Conservation (phyloP, 2,329 filamentous ascomycete genomes). For the Elsinoe ampelina region DNA sequence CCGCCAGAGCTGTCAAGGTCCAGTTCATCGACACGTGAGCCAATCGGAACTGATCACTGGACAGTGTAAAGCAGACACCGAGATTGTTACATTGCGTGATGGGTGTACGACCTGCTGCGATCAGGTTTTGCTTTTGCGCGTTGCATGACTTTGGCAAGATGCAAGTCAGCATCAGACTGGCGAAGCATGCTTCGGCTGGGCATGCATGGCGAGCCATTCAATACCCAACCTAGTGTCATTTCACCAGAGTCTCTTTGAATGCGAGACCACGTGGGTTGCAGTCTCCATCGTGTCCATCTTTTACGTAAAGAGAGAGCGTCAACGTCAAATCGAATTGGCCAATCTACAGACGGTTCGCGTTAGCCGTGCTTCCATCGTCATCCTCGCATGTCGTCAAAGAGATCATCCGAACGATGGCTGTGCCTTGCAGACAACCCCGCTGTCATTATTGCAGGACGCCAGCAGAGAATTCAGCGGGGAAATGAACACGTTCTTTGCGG, state of each 20-base stretch:
- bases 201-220: not conserved
- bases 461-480: not conserved
- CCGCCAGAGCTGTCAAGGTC: constrained; percentile 7
- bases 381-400: not conserved
- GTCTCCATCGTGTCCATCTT: not conserved
- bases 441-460: not conserved
- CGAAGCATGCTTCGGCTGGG: not conserved
- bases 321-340: no score
- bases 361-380: not conserved
- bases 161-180: not conserved
- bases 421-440: constrained; percentile 8
- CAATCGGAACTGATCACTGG: not conserved
- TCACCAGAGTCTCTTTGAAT: not conserved
- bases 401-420: not conserved
- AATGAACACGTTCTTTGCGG: not conserved
- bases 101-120: not conserved
- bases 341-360: no score
- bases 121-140: not conserved
- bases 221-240: not conserved
- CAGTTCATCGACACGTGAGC: constrained; percentile 3
- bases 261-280: not conserved
- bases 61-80: not conserved
- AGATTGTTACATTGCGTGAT: no score
- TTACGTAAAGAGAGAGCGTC: not conserved
- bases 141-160: no score